These are phyloP conservation scores for Lentinula detonsa DNA, from an alignment of 768 basidiomycete species.

Conservation along the genomic window DNA sequence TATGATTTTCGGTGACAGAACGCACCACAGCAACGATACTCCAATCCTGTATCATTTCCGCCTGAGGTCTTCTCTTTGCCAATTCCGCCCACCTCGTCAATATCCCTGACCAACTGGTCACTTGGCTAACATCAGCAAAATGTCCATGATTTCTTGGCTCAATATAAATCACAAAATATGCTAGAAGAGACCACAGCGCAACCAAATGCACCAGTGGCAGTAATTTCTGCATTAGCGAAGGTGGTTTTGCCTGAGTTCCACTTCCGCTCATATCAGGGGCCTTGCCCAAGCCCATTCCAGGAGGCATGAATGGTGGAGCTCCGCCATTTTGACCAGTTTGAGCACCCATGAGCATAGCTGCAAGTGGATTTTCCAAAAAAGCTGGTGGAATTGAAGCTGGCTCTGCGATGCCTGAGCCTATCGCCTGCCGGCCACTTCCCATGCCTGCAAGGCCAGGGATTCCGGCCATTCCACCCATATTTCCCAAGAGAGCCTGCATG, in stretches of 20 bases:
- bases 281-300: conserved; percentile 19
- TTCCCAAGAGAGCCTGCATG: conserved; percentile 56
- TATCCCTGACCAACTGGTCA: conserved; percentile 17
- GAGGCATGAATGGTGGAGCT: conserved; percentile 17
- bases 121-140: conserved; percentile 20
- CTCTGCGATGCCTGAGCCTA: neutral
- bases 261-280: conserved; percentile 13
- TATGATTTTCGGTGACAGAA: conserved; percentile 5
- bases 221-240: conserved; percentile 49
- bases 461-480: conserved; percentile 6
- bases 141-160: conserved; percentile 51
- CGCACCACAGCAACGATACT: conserved; percentile 56
- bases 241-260: conserved; percentile 16
- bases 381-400: conserved; percentile 8
- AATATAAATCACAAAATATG: conserved; percentile 60
- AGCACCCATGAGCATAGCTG: conserved; percentile 28
- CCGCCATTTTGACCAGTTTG: conserved; percentile 1
- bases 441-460: neutral
- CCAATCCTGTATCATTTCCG: conserved; percentile 22
- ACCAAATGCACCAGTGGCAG: conserved; percentile 63
- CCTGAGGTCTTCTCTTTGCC: conserved; percentile 27
- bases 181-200: conserved; percentile 57
- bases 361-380: conserved; percentile 40
- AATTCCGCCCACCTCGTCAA: conserved; percentile 67
- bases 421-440: conserved; percentile 5